Conservation (phyloP, 1,139 yeast genomes). For the Zygoascus meyerae region DNA sequence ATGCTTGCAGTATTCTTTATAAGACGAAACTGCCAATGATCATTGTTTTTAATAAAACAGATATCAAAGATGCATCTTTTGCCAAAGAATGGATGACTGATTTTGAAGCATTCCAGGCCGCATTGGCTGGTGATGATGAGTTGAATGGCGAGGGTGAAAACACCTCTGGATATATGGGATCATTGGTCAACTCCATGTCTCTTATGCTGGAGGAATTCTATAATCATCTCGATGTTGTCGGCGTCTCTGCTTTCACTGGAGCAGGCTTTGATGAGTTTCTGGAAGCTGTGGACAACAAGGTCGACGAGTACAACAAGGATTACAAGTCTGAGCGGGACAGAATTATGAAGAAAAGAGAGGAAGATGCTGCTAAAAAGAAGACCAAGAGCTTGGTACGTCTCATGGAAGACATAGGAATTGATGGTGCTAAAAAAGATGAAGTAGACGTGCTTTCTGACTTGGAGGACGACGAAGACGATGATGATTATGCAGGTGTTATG, state of each 20-base stretch:
- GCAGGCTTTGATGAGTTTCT: constrained; percentile 89
- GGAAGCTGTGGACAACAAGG: constrained; percentile 75
- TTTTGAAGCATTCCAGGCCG: constrained; percentile 84
- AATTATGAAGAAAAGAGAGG: constrained; percentile 69
- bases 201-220: constrained; percentile 95
- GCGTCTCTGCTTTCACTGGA: constrained; percentile 89
- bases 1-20: constrained; percentile 94
- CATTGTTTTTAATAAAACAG: constrained; percentile 92
- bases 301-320: constrained; percentile 76
- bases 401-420: constrained; percentile 78
- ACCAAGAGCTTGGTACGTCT: constrained; percentile 63
- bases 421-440: constrained; percentile 30
- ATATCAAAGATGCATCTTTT: constrained; percentile 74
- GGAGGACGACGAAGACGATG: constrained; percentile 42
- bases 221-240: constrained; percentile 84
- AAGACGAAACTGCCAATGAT: constrained; percentile 97
- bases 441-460: constrained; percentile 70
- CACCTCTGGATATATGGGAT: constrained; percentile 91
- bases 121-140: constrained; percentile 55
- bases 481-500: constrained; percentile 49
- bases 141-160: constrained; percentile 59
- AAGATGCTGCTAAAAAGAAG: constrained; percentile 66
- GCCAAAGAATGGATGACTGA: constrained; percentile 98
- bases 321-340: constrained; percentile 85
- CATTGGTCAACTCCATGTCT: constrained; percentile 90